These are phyloP conservation scores for Neocatenulostroma microsporum DNA, from an alignment of 2,329 filamentous ascomycete species.

Conservation along the genomic window DNA sequence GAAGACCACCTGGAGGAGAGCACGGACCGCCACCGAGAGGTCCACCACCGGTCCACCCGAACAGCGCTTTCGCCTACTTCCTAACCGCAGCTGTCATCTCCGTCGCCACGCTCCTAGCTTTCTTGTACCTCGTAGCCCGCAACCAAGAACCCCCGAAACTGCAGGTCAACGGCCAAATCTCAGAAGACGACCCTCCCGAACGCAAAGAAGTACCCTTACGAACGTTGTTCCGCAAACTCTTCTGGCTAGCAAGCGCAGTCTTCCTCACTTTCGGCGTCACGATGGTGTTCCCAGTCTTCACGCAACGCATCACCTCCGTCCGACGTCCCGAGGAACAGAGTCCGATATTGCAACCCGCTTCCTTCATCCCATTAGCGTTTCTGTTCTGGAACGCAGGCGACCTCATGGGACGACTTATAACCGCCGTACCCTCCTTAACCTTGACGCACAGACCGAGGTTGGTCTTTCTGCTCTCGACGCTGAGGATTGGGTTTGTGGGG, in stretches of 20 bases:
- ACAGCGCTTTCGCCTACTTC: constrained; percentile 84
- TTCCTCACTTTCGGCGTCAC: constrained; percentile 74
- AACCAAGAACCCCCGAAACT: constrained; percentile 15
- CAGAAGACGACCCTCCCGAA: no score
- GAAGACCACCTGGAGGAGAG: no score
- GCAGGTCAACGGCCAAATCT: constrained; percentile 8
- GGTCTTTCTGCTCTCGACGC: constrained; percentile 60
- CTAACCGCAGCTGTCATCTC: constrained; percentile 76
- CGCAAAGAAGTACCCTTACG: constrained; percentile 51
- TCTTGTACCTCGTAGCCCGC: constrained; percentile 59
- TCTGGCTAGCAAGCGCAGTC: constrained; percentile 67
- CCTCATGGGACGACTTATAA: constrained; percentile 64
- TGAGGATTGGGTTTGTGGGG: constrained; percentile 65
- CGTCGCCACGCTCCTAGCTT: constrained; percentile 59
- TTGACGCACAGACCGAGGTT: constrained; percentile 57
- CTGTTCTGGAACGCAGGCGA: constrained; percentile 93
- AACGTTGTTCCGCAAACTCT: constrained; percentile 66
- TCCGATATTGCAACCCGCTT: constrained; percentile 60
- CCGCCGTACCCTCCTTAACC: constrained; percentile 49
- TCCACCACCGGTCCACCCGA: constrained; percentile 45
- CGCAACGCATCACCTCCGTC: constrained; percentile 44
- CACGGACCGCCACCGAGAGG: constrained; percentile 14
- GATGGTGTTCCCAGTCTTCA: constrained; percentile 96
- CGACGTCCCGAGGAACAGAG: constrained; percentile 38
- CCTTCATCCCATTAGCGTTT: constrained; percentile 85